phyloP scores from a whole-genome alignment of 139 green algal species.

The Chlorella sp. region DNA sequence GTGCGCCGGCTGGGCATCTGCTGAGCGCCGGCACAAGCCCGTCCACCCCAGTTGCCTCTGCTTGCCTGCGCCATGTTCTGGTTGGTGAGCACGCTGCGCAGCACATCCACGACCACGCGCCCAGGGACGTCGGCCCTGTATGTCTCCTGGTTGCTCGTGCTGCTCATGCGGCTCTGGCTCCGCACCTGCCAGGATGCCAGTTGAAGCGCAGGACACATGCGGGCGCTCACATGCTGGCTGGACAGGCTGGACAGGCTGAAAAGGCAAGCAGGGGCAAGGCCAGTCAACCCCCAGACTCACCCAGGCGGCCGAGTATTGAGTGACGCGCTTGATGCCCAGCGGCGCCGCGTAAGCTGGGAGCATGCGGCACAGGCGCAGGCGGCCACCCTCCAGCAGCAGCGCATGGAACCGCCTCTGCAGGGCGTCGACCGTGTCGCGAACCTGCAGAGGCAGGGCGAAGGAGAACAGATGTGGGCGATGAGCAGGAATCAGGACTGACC shows the following conservation, averaged over 20 bases:
- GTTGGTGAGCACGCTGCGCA: constrained; percentile 64
- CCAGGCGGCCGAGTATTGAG: neutral
- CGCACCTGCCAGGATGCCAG: no score
- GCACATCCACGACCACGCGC: constrained; percentile 67
- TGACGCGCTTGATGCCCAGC: constrained; percentile 44
- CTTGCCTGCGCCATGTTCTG: constrained; percentile 71
- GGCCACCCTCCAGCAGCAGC: constrained; percentile 46
- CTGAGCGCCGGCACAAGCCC: no score
- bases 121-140: constrained; percentile 58
- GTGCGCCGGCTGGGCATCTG: no score
- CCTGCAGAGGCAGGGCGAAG: no score
- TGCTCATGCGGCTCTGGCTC: constrained; percentile 63
- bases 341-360: neutral
- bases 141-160: constrained; percentile 81
- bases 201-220: constrained; percentile 36
- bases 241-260: no score
- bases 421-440: constrained; percentile 69
- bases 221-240: constrained; percentile 13
- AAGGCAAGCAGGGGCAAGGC: constrained; percentile 32
- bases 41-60: no score
- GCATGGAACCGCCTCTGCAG: constrained; percentile 56
- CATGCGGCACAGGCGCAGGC: constrained; percentile 9
- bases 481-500: no score
- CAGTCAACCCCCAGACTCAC: neutral
- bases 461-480: no score